Conservation (phyloP, 495 filamentous ascomycete genomes). For the Tuber calosporum region DNA sequence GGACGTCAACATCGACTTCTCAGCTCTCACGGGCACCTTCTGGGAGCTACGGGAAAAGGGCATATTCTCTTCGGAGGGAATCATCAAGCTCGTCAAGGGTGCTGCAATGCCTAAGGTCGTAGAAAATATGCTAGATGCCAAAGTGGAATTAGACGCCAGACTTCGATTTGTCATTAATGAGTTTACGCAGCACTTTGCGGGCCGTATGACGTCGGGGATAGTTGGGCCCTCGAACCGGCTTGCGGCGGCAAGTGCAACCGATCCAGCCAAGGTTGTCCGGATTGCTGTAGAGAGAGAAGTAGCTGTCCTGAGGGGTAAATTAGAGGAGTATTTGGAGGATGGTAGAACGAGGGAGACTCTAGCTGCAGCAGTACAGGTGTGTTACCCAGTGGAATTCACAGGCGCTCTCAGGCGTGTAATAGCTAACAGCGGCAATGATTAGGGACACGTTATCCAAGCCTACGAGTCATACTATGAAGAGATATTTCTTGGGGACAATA, state of each 20-base stretch:
- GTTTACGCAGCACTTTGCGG: constrained; percentile 34
- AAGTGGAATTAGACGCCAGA: constrained; percentile 46
- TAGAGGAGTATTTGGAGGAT: constrained; percentile 57
- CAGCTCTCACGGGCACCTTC: constrained; percentile 60
- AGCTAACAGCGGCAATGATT: constrained; percentile 7
- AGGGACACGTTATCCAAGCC: constrained; percentile 53
- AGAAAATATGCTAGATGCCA: constrained; percentile 62
- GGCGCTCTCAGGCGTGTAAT: not conserved
- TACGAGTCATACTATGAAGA: constrained; percentile 56
- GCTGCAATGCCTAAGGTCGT: constrained; percentile 56
- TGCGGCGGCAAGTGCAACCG: constrained; percentile 31
- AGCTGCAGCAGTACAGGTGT: constrained; percentile 52
- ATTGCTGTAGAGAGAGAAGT: constrained; percentile 33
- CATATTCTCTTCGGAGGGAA: constrained; percentile 60
- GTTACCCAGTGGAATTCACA: not conserved
- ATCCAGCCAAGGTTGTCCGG: constrained; percentile 23
- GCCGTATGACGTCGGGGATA: constrained; percentile 35
- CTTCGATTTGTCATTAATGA: constrained; percentile 41
- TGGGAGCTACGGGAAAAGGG: constrained; percentile 64
- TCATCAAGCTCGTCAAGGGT: constrained; percentile 55
- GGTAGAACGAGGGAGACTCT: constrained; percentile 56
- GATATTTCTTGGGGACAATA: constrained; percentile 26
- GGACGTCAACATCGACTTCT: constrained; percentile 61
- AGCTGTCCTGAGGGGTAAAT: constrained; percentile 36
- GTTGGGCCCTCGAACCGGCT: constrained; percentile 25